These are phyloP conservation scores for Akanthomyces muscarius DNA, from an alignment of 2,329 filamentous ascomycete genomes.

Conservation along the genomic window DNA sequence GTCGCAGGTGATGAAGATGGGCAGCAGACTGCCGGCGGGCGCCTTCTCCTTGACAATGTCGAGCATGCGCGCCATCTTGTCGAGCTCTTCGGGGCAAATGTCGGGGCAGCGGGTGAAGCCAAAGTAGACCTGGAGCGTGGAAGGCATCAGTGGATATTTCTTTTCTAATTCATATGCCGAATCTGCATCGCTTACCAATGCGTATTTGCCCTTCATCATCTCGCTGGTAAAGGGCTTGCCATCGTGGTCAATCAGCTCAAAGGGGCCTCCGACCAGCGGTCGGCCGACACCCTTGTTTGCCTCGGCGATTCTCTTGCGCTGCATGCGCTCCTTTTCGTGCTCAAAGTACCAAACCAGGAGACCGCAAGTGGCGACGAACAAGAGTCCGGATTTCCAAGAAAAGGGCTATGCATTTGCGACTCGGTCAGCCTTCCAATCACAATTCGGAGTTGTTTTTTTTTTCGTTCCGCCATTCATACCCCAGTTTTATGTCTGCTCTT, in stretches of 20 bases:
- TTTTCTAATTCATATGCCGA: neutral
- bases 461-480: conserved; percentile 34
- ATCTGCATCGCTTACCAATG: conserved; percentile 51
- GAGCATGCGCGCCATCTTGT: conserved; percentile 98
- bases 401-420: conserved; percentile 61
- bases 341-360: conserved; percentile 88
- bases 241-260: conserved; percentile 77
- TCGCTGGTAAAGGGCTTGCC: conserved; percentile 72
- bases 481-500: conserved; percentile 56
- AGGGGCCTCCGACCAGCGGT: conserved; percentile 88
- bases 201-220: conserved; percentile 83
- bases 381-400: conserved; percentile 81
- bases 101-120: conserved; percentile 98
- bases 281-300: conserved; percentile 88
- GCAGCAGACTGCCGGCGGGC: conserved; percentile 53
- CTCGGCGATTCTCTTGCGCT: conserved; percentile 82
- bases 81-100: conserved; percentile 97
- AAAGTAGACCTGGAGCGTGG: conserved; percentile 72
- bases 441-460: neutral
- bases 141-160: neutral
- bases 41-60: conserved; percentile 59
- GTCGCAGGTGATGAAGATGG: conserved; percentile 94
- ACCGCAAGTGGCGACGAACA: conserved; percentile 77
- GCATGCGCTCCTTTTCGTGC: conserved; percentile 86
- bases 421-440: conserved; percentile 18